Evolutionary conservation across 2,329 filamentous ascomycete genomes (phyloP), one percentile per base, ranked within the genome.

Genomic region (Nectriaceae sp.): DNA sequence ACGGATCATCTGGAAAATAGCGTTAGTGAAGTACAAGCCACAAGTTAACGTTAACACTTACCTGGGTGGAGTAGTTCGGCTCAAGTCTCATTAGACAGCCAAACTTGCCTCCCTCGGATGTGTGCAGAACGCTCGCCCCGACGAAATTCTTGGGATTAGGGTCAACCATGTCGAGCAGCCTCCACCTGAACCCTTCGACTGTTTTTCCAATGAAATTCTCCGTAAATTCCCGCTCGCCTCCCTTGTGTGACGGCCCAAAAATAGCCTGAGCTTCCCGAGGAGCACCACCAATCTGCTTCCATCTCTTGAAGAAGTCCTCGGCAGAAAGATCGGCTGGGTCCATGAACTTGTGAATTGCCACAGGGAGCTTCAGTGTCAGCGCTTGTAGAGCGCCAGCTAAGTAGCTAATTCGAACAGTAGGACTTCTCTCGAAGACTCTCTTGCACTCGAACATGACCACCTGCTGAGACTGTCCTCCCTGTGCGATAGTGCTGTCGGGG

Each of bases 241-340:
- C 78, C 21, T 77, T 78, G 2, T 57, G 53, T 1, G 75, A 71
- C 11, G 93, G 67, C 0, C 86, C 84, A 69, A 99, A 95, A 24
- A 97, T 90, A 40, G 82, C 82, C 68, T 99, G 94, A 0, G 89
- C 86, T 70, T 99, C 95, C 22, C 95, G 83, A 1, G 92, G 87
- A 2, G 84, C 83, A 4, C 89, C 90, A 11, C 94, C 94, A 61
- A 99, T 97, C 72, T 99, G 94, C 77, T 96, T 95, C 94, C 94
- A 99, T 43, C 95, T 81, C 77, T 95, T 97, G 82, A 99, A 99
- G 72, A 97, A 99, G 66, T 99, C 94, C 44, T 99, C 94, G 0
- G 87, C 84, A 5, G 83, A 83, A 33, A 99, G 76, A 47, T 94
- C 87, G 0, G 94, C 92, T 0, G 89, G 84, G 54, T 97, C 92